Evolutionary conservation across 352 stramenopile species (phyloP).

Genomic region (Blastocystis sp.): DNA sequence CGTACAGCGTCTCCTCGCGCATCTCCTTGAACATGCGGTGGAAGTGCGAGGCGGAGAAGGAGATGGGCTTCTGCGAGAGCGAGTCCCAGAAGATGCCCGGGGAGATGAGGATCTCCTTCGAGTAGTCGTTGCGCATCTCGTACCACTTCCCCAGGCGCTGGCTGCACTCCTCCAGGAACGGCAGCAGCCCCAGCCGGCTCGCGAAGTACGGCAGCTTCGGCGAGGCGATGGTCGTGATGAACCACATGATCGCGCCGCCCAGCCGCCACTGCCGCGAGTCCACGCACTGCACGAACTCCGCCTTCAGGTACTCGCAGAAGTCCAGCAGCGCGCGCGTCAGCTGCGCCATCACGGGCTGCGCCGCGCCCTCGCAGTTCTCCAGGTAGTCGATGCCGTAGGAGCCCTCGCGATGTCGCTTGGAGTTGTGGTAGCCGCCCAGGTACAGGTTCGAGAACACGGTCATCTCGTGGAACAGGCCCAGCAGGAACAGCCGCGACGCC

Average conservation of each 20-base stretch:
- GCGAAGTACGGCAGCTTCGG: conserved; percentile 32
- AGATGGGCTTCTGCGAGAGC: conserved; percentile 8
- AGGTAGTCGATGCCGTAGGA: conserved; percentile 59
- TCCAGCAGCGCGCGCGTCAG: not conserved
- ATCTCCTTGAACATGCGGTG: conserved; percentile 39
- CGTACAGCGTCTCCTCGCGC: conserved; percentile 6
- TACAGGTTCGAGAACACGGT: conserved; percentile 26
- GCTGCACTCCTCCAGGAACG: conserved; percentile 14
- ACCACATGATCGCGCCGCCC: conserved; percentile 55
- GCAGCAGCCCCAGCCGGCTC: conserved; percentile 12
- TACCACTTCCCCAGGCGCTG: conserved; percentile 52
- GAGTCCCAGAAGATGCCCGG: conserved; percentile 55
- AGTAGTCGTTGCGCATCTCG: conserved; percentile 66
- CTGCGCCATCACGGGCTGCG: not conserved
- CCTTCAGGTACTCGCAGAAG: conserved; percentile 51
- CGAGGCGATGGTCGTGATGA: conserved; percentile 35
- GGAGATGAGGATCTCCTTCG: conserved; percentile 63
- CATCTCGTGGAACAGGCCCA: conserved; percentile 53
- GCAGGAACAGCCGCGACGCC: conserved; percentile 44
- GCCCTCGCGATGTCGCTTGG: conserved; percentile 5
- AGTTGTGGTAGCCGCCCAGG: conserved; percentile 36
- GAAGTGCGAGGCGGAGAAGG: conserved; percentile 14
- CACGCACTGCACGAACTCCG: conserved; percentile 11
- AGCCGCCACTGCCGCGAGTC: conserved; percentile 44
- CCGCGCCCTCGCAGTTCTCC: conserved; percentile 57